Evolutionary conservation across 192 early-diverging fungal genomes (phyloP).

Genomic region (Linnemannia hyalina): DNA sequence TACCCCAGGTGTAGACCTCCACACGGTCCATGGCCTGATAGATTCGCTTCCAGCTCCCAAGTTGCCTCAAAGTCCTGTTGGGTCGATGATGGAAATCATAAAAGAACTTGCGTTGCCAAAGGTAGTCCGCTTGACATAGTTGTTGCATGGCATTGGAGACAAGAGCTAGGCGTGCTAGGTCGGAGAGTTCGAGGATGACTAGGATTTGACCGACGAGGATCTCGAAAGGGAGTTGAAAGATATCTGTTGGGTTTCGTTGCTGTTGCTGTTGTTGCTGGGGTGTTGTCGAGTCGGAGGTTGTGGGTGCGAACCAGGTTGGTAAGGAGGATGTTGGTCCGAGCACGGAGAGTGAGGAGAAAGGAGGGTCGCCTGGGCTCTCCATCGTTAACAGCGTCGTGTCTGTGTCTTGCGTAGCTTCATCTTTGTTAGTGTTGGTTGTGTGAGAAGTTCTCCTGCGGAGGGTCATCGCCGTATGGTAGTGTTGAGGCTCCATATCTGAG

Average conservation of each 20-base stretch:
- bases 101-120: slow-evolving; percentile 49
- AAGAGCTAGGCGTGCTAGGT: slow-evolving; percentile 13
- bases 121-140: slow-evolving; percentile 31
- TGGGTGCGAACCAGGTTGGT: background rate
- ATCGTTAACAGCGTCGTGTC: background rate
- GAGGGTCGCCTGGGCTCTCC: background rate
- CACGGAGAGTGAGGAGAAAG: background rate
- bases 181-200: slow-evolving; percentile 6
- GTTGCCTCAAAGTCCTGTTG: slow-evolving; percentile 1
- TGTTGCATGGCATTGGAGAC: slow-evolving; percentile 10
- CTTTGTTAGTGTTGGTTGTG: background rate
- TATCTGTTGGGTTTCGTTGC: background rate
- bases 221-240: slow-evolving; percentile 35
- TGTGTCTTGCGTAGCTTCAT: background rate
- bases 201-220: slow-evolving; percentile 41
- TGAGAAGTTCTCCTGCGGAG: background rate
- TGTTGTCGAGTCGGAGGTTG: background rate
- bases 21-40: slow-evolving; percentile 52
- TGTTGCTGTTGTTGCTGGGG: background rate
- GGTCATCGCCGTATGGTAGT: background rate
- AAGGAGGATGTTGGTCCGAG: background rate
- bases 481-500: background rate
- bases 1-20: slow-evolving; percentile 55
- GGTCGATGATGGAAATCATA: slow-evolving; percentile 29
- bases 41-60: slow-evolving; percentile 36